Evolutionary conservation across 768 basidiomycete species (phyloP), one percentile per base, ranked within the genome.

Genomic region (Xerocomellus amylosporus): DNA sequence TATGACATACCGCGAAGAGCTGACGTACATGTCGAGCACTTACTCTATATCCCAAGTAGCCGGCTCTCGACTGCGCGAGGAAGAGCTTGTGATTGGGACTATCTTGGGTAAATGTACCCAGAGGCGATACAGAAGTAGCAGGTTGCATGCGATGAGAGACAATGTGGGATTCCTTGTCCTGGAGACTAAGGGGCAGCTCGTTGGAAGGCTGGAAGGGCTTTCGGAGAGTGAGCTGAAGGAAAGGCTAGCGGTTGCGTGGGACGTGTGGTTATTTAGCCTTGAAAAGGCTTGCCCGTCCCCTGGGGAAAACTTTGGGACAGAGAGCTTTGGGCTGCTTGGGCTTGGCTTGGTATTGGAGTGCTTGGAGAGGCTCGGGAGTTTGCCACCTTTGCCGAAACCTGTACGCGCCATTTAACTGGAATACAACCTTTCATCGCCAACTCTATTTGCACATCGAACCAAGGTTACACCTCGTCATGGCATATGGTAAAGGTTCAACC

Each of bases 21-120:
- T 93, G 55, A 70, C 75, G 15, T 92, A 90, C 65, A 86, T 90
- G 50, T 81, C 84, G 55, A 70, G 77, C 15, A 86, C 85, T 0
- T 88, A 89, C 63, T 81, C 84, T 0, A 69, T 91, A 10, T 81
- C 86, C 9, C 77, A 79, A 49, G 70, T 74, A 9, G 77, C 83
- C 1, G 82, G 79, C 9, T 75, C 75, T 8, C 77, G 77, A 30
- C 74, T 93, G 33, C 68, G 75, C 7, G 90, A 93, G 64, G 85
- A 86, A 46, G 90, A 93, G 61, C 76, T 90, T 22, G 85, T 90
- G 2, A 70, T 84, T 30, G 89, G 88, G 19, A 84, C 85, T 0
- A 93, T 93, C 53, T 70, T 90, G 42, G 86, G 83, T 2, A 84
- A 84, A 54, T 88, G 85, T 62, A 71, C 80, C 1, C 82, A 90